Conservation (phyloP, 352 stramenopile genomes). For the Peronospora destructor region DNA sequence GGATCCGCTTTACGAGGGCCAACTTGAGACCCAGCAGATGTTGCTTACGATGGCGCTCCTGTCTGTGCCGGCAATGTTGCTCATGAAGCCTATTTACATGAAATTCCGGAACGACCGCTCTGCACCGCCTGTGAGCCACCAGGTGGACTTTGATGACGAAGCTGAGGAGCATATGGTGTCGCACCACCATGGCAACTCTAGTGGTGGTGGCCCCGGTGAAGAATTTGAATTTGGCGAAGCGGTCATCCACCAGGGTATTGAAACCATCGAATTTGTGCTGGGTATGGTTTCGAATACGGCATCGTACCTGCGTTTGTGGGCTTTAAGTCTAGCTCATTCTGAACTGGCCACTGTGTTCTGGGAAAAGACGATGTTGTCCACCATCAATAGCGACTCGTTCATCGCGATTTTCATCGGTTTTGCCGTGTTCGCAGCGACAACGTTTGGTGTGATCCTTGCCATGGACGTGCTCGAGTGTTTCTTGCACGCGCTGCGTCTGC, state of each 20-base stretch:
- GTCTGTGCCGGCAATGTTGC: slow-evolving; percentile 94
- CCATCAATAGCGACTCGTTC: slow-evolving; percentile 95
- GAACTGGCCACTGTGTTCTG: slow-evolving; percentile 93
- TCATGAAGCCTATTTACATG: slow-evolving; percentile 92
- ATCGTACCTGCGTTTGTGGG: slow-evolving; percentile 99
- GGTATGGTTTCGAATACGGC: slow-evolving; percentile 99
- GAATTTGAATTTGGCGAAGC: slow-evolving; percentile 95
- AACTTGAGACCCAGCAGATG: slow-evolving; percentile 84
- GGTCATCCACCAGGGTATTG: slow-evolving; percentile 98
- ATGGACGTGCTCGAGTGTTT: slow-evolving; percentile 99
- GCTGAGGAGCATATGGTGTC: slow-evolving; percentile 44
- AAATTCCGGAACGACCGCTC: slow-evolving; percentile 68
- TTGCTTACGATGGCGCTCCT: slow-evolving; percentile 91
- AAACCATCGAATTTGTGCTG: slow-evolving; percentile 99
- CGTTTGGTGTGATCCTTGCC: slow-evolving; percentile 95
- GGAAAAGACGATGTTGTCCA: slow-evolving; percentile 97
- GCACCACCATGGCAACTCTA: slow-evolving; percentile 38
- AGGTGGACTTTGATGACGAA: slow-evolving; percentile 81
- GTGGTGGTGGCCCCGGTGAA: slow-evolving; percentile 45
- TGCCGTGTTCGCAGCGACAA: slow-evolving; percentile 89
- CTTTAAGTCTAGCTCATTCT: slow-evolving; percentile 96
- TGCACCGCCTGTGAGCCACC: slow-evolving; percentile 48
- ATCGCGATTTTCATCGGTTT: slow-evolving; percentile 95
- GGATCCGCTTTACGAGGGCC: slow-evolving; percentile 93
- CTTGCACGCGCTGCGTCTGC: slow-evolving; percentile 97